phyloP scores from a whole-genome alignment of 768 basidiomycete genomes.

The Lentinula raphanica region DNA sequence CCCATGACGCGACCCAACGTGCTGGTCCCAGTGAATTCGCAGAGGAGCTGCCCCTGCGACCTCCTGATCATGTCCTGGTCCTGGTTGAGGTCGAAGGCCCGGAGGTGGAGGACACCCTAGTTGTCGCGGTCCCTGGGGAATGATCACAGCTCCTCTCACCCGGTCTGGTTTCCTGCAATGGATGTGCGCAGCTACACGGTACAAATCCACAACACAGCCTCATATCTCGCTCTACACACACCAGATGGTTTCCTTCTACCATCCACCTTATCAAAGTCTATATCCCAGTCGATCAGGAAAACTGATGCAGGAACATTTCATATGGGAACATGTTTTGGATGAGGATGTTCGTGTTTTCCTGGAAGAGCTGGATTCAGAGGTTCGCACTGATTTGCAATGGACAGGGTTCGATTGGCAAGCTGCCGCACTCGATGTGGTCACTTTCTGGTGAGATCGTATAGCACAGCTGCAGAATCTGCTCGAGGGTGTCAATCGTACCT shows the following conservation, averaged over 20 bases:
- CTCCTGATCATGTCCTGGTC: conserved; percentile 8
- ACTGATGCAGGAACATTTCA: conserved; percentile 12
- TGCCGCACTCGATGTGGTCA: conserved; percentile 10
- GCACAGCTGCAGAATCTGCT: conserved; percentile 13
- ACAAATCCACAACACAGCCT: conserved; percentile 12
- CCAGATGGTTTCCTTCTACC: conserved; percentile 16
- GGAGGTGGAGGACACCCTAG: conserved; percentile 9
- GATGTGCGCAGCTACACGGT: conserved; percentile 15
- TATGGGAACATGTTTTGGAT: conserved; percentile 13
- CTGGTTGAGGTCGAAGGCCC: conserved; percentile 10
- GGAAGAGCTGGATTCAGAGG: conserved; percentile 14
- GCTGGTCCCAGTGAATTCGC: too few relatives aligned
- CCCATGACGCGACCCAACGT: conserved; percentile 1
- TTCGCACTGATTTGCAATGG: conserved; percentile 1
- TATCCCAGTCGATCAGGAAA: conserved; percentile 10
- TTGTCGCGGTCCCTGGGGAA: conserved; percentile 9
- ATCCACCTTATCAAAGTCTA: conserved; percentile 16
- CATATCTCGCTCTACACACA: conserved; percentile 12
- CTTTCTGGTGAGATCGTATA: conserved; percentile 16
- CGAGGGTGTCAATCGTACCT: conserved; percentile 9
- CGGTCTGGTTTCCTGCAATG: conserved; percentile 13
- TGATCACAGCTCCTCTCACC: conserved; percentile 11
- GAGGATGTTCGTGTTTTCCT: conserved; percentile 13
- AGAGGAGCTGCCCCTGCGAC: background rate
- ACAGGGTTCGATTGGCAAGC: conserved; percentile 13